A percentile compares a stretch with the other conserved stretches of the same genome.
Evolutionary conservation across 306 rosid genomes (phyloP).

Genomic region (Cicer judaicum): DNA sequence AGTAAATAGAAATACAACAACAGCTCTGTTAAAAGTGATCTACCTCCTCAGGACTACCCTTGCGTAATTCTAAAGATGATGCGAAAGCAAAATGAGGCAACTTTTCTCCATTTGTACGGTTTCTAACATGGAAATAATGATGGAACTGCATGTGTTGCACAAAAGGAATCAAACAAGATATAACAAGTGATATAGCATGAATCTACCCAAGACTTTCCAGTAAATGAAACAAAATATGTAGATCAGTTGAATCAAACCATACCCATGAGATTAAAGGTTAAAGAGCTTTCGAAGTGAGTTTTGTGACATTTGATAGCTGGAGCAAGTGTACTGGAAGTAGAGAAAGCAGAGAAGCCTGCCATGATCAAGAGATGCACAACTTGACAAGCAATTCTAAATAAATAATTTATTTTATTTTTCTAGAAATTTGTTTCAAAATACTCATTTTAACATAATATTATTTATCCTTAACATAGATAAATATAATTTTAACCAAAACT

Average conservation of each 20-base stretch:
- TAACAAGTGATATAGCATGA: slow-evolving; percentile 27
- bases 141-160: slow-evolving; percentile 69
- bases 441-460: no score
- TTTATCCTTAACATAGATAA: no score
- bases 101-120: slow-evolving; percentile 46
- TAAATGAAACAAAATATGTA: slow-evolving; percentile 36
- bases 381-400: slow-evolving; percentile 36
- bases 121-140: slow-evolving; percentile 66
- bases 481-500: no score
- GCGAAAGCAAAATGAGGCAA: slow-evolving; percentile 37
- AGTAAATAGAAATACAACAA: slow-evolving; percentile 28
- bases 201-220: slow-evolving; percentile 23
- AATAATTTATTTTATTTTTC: no score
- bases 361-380: slow-evolving; percentile 48
- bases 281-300: slow-evolving; percentile 63
- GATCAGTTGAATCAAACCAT: slow-evolving; percentile 50
- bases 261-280: slow-evolving; percentile 80
- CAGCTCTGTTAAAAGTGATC: slow-evolving; percentile 35
- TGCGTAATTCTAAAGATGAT: slow-evolving; percentile 51
- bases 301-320: slow-evolving; percentile 57
- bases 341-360: slow-evolving; percentile 92
- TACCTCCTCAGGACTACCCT: slow-evolving; percentile 96
- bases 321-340: slow-evolving; percentile 76
- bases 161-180: slow-evolving; percentile 45
- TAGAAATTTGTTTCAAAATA: no score